Evolutionary conservation across 148 eudicot species (phyloP), one percentile per base, ranked within the genome.

Genomic region (Cornus controversa): DNA sequence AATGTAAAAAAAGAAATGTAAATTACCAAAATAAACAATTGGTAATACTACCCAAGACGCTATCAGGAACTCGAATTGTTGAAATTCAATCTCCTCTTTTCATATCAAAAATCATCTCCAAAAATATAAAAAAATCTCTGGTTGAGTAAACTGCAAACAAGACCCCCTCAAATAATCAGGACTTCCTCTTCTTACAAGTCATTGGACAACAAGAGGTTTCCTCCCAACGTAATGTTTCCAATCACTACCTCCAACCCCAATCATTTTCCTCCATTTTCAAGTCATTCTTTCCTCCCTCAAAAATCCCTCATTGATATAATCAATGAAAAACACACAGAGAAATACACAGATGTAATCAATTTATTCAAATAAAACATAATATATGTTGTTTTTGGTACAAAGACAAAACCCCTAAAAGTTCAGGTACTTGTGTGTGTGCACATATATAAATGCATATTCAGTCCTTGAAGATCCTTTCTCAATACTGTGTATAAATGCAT

Each of bases 81-180:
- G n/a, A n/a, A n/a, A n/a, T n/a, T n/a, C n/a, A n/a, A n/a, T n/a
- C n/a, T n/a, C n/a, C n/a, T n/a, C n/a, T n/a, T n/a, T n/a, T n/a
- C n/a, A n/a, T n/a, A n/a, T n/a, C n/a, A n/a, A n/a, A n/a, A n/a
- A n/a, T n/a, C n/a, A n/a, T n/a, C n/a, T n/a, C n/a, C n/a, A n/a
- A n/a, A n/a, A n/a, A n/a, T n/a, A n/a, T n/a, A n/a, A n/a, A n/a
- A n/a, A n/a, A n/a, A n/a, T n/a, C n/a, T n/a, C n/a, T n/a, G n/a
- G n/a, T n/a, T n/a, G n/a, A n/a, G n/a, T n/a, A n/a, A 96, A 85
- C 79, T 96, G 99, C 99, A 96, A 73, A 93, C 99, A 87, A 93
- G 97, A 47, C 98, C 97, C 81, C 98, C 90, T n/a, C 76, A 96
- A 83, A 82, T 97, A 93, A 91, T 96, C 98, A 81, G 99, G 98